A percentile compares a stretch with the other conserved stretches of the same genome.
phyloP scores from a whole-genome alignment of 2,329 filamentous ascomycete species.

The Amesomyces nigricolor region DNA sequence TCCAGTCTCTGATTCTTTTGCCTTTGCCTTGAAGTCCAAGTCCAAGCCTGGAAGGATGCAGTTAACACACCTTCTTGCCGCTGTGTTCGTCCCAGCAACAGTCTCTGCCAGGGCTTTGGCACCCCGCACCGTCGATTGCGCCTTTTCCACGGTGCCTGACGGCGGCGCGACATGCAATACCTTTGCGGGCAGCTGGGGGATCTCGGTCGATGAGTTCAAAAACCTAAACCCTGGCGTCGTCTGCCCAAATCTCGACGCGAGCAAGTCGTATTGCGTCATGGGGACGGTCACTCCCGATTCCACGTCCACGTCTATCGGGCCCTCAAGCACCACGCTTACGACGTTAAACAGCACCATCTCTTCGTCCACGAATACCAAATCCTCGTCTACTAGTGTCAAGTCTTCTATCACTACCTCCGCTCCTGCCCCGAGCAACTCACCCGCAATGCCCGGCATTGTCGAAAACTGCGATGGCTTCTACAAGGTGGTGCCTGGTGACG shows the following conservation, averaged over 20 bases:
- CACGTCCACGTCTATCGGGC: no score
- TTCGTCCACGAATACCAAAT: background rate
- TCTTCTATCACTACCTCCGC: background rate
- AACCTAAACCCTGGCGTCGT: background rate
- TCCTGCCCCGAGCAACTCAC: background rate
- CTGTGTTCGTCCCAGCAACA: no score
- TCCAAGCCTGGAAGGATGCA: no score
- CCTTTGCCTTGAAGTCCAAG: no score
- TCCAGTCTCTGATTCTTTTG: no score
- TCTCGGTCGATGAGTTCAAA: background rate
- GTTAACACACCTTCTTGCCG: no score
- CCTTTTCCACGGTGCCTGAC: no score
- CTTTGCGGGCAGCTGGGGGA: background rate
- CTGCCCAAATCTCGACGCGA: background rate
- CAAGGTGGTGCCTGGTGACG: constrained; percentile 1
- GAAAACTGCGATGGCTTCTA: constrained; percentile 2
- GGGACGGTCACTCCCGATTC: background rate
- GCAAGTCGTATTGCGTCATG: background rate
- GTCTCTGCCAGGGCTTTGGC: no score
- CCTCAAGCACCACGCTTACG: background rate
- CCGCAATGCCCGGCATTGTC: background rate
- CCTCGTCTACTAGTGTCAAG: background rate
- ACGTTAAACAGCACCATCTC: background rate
- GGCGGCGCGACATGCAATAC: background rate
- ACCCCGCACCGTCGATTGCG: no score